Evolutionary conservation across 768 basidiomycete genomes (phyloP), one percentile per base, ranked within the genome.

Genomic region (Suillus brevipes): DNA sequence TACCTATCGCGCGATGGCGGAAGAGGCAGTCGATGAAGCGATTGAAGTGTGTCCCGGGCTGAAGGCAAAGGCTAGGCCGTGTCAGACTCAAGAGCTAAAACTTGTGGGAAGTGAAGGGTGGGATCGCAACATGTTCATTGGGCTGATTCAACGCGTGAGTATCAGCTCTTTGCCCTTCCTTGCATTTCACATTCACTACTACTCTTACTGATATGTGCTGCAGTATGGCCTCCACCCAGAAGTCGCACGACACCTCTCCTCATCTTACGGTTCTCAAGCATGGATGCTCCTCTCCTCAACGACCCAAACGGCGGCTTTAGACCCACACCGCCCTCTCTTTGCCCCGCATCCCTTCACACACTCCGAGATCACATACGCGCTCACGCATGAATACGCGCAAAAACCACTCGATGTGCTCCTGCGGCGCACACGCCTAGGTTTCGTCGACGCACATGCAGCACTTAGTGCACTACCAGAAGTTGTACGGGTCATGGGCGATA

Each of bases 51-150:
- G 92, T 79, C 23, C 58, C 18, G 82, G 79, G 36, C 79, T 99
- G 63, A 79, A 85, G 72, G 79, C 79, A 0, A 82, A 76, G 64
- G 83, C 79, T 23, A 85, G 80, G 34, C 85, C 83, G 9, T 95
- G 94, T 73, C 84, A 91, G 55, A 98, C 97, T 38, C 89, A 91
- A 53, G 82, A 83, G 56, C 75, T 97, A 72, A 87, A 91, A 76
- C 83, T 99, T 43, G 85, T 99, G 28, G 97, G 97, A 20, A 94
- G 91, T 67, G 93, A 98, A 65, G 94, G 89, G 12, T 99, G 97
- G 97, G 91, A 86, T 75, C 83, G 89, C 70, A 95, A 94, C 75
- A 97, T 99, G 95, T 98, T 95, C 76, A 97, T 98, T 76, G 90
- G 94, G 62, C 82, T 99, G 65, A 90, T 96, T 70, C 97, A 99